Conservation (phyloP, 306 rosid genomes). For the Begonia masoniana region DNA sequence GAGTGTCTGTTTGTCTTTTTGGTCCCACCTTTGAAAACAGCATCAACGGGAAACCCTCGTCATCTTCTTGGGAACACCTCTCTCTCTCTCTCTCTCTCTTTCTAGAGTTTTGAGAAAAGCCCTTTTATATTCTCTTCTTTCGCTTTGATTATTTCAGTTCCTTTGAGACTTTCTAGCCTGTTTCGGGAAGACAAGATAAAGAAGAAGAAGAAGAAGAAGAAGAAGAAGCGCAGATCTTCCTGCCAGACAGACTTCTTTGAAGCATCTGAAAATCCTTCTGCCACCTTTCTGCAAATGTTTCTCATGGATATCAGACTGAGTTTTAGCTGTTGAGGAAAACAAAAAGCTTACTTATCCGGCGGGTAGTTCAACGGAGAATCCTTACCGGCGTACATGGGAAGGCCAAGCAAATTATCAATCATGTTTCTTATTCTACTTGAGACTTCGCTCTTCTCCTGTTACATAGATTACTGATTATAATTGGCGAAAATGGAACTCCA, state of each 20-base stretch:
- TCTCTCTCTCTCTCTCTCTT: not conserved
- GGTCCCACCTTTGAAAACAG: constrained; percentile 9
- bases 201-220: too few species aligned
- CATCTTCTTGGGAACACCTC: constrained; percentile 9
- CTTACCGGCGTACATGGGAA: constrained; percentile 15
- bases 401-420: constrained; percentile 9
- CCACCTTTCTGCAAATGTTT: constrained; percentile 2
- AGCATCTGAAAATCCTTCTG: constrained; percentile 4
- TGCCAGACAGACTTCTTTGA: not conserved
- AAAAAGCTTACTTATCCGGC: not conserved
- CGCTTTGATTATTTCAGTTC: not conserved
- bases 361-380: not conserved
- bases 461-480: too few species aligned
- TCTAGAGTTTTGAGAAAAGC: not conserved
- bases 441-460: too few species aligned
- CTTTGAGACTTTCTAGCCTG: not conserved
- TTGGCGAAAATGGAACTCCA: too few species aligned
- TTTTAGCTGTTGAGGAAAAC: not conserved
- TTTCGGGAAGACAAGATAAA: not conserved
- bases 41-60: constrained; percentile 14
- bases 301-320: not conserved
- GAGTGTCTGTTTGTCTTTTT: not conserved
- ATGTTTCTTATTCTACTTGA: not conserved
- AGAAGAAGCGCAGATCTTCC: not conserved
- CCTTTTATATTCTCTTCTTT: not conserved